A percentile compares a stretch with the other conserved stretches of the same genome.
Evolutionary conservation across 1,284 basidiomycete genomes (phyloP).

Genomic region (Cutaneotrichosporon sp.): DNA sequence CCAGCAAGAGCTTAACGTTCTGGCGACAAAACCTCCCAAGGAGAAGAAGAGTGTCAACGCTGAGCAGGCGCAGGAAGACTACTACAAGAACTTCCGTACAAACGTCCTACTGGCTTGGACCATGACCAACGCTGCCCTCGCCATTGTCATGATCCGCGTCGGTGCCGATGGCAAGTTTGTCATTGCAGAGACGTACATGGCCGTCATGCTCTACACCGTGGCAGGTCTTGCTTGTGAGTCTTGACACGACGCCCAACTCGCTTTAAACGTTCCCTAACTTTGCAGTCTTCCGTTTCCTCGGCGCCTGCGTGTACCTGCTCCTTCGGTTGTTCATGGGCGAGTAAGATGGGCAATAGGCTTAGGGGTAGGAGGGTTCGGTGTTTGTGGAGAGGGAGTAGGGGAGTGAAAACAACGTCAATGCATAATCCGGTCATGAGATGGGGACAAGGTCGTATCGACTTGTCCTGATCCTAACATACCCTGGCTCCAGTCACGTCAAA

Average conservation of each 20-base stretch:
- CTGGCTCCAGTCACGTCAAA: too few species aligned
- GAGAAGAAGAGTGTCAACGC: slow-evolving; percentile 51
- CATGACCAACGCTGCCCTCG: slow-evolving; percentile 71
- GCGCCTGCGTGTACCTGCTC: slow-evolving; percentile 69
- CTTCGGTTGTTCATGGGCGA: slow-evolving; percentile 78
- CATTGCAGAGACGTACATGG: slow-evolving; percentile 46
- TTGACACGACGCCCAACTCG: too few species aligned
- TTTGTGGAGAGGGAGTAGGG: too few species aligned
- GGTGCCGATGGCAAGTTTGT: slow-evolving; percentile 29
- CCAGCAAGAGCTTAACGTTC: slow-evolving; percentile 72
- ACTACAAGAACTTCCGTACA: slow-evolving; percentile 77
- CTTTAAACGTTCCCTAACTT: background rate
- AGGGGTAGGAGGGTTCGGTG: background rate
- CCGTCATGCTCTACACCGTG: slow-evolving; percentile 56
- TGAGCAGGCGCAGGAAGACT: slow-evolving; percentile 77
- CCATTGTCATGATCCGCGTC: slow-evolving; percentile 56
- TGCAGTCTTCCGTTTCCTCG: slow-evolving; percentile 68
- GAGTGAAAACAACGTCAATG: too few species aligned
- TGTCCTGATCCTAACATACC: too few species aligned
- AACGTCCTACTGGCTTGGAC: slow-evolving; percentile 65
- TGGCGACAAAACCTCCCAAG: slow-evolving; percentile 67
- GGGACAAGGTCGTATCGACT: too few species aligned
- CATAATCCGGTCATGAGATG: too few species aligned
- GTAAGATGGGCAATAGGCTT: too few species aligned
- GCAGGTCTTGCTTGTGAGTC: slow-evolving; percentile 62